A percentile compares a stretch with the other conserved stretches of the same genome.
Evolutionary conservation across 169 alveolate species (phyloP).

Genomic region (Plasmodium knowlesi): DNA sequence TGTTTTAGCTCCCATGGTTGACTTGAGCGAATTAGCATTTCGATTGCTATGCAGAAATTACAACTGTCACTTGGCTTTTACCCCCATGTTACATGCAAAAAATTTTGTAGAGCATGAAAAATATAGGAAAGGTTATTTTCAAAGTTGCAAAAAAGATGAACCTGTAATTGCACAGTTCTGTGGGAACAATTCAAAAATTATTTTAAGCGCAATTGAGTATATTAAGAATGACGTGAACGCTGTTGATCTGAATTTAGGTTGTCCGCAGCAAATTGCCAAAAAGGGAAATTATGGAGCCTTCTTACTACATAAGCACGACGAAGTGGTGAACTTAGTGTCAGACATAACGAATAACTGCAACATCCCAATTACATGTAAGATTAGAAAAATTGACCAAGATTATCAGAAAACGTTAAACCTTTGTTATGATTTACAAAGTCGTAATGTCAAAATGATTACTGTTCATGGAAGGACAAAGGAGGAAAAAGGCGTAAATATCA

Average conservation of each 20-base stretch:
- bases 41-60: constrained; percentile 90
- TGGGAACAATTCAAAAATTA: constrained; percentile 90
- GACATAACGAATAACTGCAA: constrained; percentile 83
- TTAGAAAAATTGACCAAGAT: constrained; percentile 88
- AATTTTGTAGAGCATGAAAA: constrained; percentile 83
- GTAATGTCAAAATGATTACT: constrained; percentile 83
- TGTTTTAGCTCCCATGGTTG: constrained; percentile 86
- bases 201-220: constrained; percentile 87
- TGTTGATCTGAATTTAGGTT: constrained; percentile 94
- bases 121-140: constrained; percentile 79
- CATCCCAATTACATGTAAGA: constrained; percentile 92
- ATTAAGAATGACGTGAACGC: constrained; percentile 92
- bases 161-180: constrained; percentile 92
- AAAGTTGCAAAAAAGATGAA: constrained; percentile 77
- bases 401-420: constrained; percentile 89
- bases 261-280: constrained; percentile 95
- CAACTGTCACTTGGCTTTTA: constrained; percentile 89
- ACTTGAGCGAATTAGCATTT: constrained; percentile 84
- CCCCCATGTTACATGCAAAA: constrained; percentile 94
- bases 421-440: constrained; percentile 89
- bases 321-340: constrained; percentile 84
- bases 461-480: constrained; percentile 85
- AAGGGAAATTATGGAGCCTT: constrained; percentile 94
- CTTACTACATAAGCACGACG: constrained; percentile 91
- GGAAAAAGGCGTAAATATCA: constrained; percentile 78